Percentiles rank a stretch among this genome's conserved stretches.
phyloP scores from a whole-genome alignment of 768 basidiomycete species.

The Clitopilus hobsonii region DNA sequence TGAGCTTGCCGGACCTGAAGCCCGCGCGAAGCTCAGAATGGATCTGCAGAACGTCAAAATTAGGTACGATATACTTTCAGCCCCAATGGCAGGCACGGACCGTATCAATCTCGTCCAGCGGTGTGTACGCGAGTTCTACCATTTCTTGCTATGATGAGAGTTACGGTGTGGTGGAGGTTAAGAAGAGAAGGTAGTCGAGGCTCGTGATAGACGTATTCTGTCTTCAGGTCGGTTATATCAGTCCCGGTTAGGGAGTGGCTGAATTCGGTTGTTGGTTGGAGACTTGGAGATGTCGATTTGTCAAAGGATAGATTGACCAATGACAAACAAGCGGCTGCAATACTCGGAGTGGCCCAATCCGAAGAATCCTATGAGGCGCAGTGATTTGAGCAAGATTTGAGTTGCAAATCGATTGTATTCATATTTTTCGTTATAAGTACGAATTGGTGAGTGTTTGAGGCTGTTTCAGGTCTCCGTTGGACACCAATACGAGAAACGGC shows the following conservation, averaged over 20 bases:
- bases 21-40: conserved; percentile 48
- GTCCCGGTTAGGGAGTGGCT: background rate
- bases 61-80: background rate
- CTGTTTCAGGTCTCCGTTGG: too few relatives aligned
- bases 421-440: too few relatives aligned
- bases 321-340: too few relatives aligned
- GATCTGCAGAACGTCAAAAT: conserved; percentile 35
- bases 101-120: conserved; percentile 48
- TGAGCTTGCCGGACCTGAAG: conserved; percentile 64
- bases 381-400: too few relatives aligned
- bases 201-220: background rate
- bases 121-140: conserved; percentile 37
- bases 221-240: background rate
- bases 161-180: background rate
- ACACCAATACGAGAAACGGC: too few relatives aligned
- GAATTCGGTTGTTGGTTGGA: background rate
- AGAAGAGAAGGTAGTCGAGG: background rate
- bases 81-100: conserved; percentile 21
- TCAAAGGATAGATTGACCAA: too few relatives aligned
- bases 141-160: conserved; percentile 6
- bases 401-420: too few relatives aligned
- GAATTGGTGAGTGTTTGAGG: too few relatives aligned
- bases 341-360: too few relatives aligned
- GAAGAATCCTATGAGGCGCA: too few relatives aligned
- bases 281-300: too few relatives aligned